phyloP scores from a whole-genome alignment of 2,329 filamentous ascomycete species.

The Trichoderma cornu-damae region DNA sequence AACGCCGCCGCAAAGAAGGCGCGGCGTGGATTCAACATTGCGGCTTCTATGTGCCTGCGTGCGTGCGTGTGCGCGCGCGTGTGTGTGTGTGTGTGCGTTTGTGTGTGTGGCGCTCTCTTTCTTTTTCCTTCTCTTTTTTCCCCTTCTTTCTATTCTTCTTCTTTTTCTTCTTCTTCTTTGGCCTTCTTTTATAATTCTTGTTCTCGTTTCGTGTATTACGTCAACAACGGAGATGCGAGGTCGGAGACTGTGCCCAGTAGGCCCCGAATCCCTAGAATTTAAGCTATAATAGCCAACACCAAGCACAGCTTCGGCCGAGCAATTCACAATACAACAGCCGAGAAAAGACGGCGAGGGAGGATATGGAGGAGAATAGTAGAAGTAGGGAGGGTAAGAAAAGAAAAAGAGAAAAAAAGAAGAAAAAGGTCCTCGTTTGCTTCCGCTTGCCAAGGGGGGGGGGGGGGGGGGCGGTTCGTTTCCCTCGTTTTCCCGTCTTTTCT shows the following conservation, averaged over 20 bases:
- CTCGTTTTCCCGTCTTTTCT: not conserved
- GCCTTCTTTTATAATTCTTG: too few relatives aligned
- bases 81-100: too few relatives aligned
- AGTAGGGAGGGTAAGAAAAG: too few relatives aligned
- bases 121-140: not conserved
- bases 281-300: not conserved
- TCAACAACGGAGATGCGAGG: not conserved
- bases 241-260: not conserved
- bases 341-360: not conserved
- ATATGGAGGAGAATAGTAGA: too few relatives aligned
- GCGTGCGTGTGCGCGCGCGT: too few relatives aligned
- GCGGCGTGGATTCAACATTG: constrained; percentile 75
- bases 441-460: not conserved
- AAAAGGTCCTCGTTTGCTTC: constrained; percentile 7
- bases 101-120: not conserved
- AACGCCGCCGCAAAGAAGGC: constrained; percentile 66
- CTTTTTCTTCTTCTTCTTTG: too few relatives aligned
- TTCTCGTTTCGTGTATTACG: not conserved
- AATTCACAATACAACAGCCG: constrained; percentile 2
- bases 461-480: not conserved
- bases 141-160: not conserved
- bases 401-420: not conserved
- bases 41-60: constrained; percentile 13
- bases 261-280: not conserved
- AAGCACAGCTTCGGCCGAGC: not conserved